Base-by-base conservation (phyloP, 331 rosid genomes). In the Acacia pycnantha region DNA sequence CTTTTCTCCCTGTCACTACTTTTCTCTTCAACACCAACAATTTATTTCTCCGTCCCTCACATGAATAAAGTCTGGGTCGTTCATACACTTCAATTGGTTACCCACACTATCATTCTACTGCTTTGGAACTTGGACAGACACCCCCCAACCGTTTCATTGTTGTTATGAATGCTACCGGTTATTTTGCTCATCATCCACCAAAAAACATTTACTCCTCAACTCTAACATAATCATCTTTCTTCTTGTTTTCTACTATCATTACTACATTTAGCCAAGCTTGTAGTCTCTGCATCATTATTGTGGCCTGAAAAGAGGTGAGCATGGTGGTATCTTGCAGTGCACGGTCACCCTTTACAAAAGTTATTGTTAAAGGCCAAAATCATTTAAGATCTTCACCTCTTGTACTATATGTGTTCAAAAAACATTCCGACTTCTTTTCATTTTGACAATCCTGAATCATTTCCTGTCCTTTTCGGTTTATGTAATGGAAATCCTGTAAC, bases 231-330 rank as follows among this genome's bases (percentile, higher is more conserved):
- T 70, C 54, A 70, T 70, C n/a, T 70, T 44, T 41, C 19, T 70
- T 46, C 18, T 2, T 21, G 27, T 24, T 69, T 29, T 44, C 15
- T 16, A 15, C 19, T 50, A 4, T 27, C 8, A 35, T 51, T 46
- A 15, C 67, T 71, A 46, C 44, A 70, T 70, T 22, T 82, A n/a
- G 75, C 82, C 9, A 14, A 62, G 15, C 82, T 50, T 19, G 16
- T 4, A 27, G 68, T 26, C 51, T 13, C 27, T 76, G 4, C 48
- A 43, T 61, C 37, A 62, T 72, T 44, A 72, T 24, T 59, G 43
- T 47, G 62, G 50, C 21, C 58, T 41, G 16, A 74, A 65, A 73
- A 74, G 70, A 81, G 61, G 44, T 46, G 44, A 40, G 14, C 73
- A 22, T 31, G 27, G 62, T 54, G 3, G 48, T 35, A 24, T 72